Conservation (phyloP, 106 monocot species). For the Chionographis japonica region DNA sequence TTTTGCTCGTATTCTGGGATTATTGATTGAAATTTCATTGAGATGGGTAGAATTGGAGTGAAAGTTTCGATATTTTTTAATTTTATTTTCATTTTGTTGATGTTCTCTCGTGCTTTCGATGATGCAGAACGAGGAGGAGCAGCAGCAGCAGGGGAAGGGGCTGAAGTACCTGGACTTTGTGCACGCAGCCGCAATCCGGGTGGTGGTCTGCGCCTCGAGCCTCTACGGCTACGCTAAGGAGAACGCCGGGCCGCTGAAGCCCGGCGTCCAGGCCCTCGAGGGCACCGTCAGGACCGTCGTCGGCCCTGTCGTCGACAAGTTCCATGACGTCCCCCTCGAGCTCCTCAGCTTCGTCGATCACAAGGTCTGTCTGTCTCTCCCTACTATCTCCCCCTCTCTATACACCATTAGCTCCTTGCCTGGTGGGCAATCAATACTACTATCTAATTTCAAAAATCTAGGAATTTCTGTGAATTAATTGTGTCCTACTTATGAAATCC, state of each 20-base stretch:
- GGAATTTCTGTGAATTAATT: no score
- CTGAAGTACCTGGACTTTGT: conserved; percentile 61
- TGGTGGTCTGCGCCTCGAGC: conserved; percentile 19
- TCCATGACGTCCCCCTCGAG: conserved; percentile 34
- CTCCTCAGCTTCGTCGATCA: conserved; percentile 61
- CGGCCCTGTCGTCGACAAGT: conserved; percentile 40
- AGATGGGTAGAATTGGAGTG: no score
- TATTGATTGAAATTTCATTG: no score
- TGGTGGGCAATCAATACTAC: no score
- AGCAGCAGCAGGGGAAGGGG: conserved; percentile 22
- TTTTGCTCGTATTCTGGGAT: no score
- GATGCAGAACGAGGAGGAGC: neutral
- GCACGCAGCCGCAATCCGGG: conserved; percentile 40
- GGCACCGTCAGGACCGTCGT: conserved; percentile 59
- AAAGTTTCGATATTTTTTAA: no score
- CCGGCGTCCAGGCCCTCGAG: conserved; percentile 51
- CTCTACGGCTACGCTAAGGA: conserved; percentile 54
- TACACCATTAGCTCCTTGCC: no score
- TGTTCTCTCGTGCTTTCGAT: neutral
- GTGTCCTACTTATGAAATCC: no score
- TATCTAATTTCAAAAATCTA: no score
- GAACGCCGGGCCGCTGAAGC: conserved; percentile 47
- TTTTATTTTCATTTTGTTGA: neutral
- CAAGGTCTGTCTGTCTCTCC: conserved; percentile 22
- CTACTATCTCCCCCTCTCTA: neutral